Percentiles rank a stretch among this genome's conserved stretches.
These are phyloP conservation scores for Sporodiniella umbellata DNA, from an alignment of 371 early-diverging fungal species.

Conservation along the genomic window DNA sequence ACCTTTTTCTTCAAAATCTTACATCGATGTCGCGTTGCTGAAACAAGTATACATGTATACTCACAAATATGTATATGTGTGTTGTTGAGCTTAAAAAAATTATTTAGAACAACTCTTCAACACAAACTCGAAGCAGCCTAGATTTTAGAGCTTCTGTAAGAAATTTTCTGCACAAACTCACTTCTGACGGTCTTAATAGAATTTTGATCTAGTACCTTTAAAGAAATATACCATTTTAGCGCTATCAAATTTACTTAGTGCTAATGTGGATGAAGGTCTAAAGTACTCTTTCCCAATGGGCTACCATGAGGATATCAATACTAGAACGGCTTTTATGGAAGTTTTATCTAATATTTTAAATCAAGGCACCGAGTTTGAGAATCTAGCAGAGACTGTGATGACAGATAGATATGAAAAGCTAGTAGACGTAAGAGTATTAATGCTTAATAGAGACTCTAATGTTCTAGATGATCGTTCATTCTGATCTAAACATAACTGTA, in stretches of 20 bases:
- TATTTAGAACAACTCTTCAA: not conserved
- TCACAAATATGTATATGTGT: no score
- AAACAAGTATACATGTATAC: no score
- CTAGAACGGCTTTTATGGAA: conserved; percentile 83
- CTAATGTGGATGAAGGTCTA: conserved; percentile 87
- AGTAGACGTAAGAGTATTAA: conserved; percentile 35
- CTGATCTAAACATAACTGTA: conserved; percentile 65
- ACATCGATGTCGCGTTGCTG: conserved; percentile 59
- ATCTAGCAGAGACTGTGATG: conserved; percentile 67
- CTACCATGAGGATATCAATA: conserved; percentile 83
- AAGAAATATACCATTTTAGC: conserved; percentile 82
- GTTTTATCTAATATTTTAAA: conserved; percentile 84
- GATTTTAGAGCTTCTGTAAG: conserved; percentile 7
- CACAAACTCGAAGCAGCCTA: conserved; percentile 8
- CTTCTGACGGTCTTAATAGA: conserved; percentile 1
- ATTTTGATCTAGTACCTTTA: conserved; percentile 57
- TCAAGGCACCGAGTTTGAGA: conserved; percentile 79
- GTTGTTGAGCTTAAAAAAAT: no score
- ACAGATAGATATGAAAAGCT: conserved; percentile 68
- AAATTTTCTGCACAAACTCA: not conserved
- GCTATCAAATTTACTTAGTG: conserved; percentile 79
- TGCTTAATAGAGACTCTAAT: not conserved
- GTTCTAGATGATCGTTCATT: conserved; percentile 35
- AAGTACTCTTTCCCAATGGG: conserved; percentile 83
- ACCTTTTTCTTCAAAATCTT: conserved; percentile 81